Conservation (phyloP, 306 rosid species). For the Hippophae tibetana region DNA sequence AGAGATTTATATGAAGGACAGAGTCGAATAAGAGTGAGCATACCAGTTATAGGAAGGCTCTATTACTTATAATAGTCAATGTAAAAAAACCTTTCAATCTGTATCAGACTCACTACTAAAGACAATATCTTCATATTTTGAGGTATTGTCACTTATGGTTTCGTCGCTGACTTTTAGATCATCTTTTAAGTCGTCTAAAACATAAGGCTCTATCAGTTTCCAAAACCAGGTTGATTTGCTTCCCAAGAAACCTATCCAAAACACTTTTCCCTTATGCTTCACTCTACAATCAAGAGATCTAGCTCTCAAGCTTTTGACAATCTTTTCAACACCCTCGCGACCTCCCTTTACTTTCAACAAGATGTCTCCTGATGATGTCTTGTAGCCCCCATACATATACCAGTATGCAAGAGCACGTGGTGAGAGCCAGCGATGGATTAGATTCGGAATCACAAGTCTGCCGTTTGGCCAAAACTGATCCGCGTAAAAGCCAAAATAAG, state of each 20-base stretch:
- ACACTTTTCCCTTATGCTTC: constrained; percentile 64
- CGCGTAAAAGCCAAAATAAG: constrained; percentile 68
- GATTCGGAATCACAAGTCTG: constrained; percentile 56
- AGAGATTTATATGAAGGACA: no score
- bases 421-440: constrained; percentile 82
- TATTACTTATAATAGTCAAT: constrained; percentile 3
- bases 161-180: constrained; percentile 27
- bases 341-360: constrained; percentile 68
- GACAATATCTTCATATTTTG: constrained; percentile 30
- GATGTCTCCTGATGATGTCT: constrained; percentile 59
- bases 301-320: constrained; percentile 49
- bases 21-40: not conserved
- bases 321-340: constrained; percentile 62
- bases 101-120: constrained; percentile 48
- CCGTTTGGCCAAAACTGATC: constrained; percentile 91
- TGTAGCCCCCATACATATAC: constrained; percentile 85
- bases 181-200: constrained; percentile 45
- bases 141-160: constrained; percentile 16
- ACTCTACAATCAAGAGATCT: constrained; percentile 71
- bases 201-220: constrained; percentile 68
- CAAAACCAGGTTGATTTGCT: constrained; percentile 60
- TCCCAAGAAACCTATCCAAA: constrained; percentile 84
- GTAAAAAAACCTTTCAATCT: constrained; percentile 29
- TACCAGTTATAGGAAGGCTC: not conserved
- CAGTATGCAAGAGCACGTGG: constrained; percentile 88